Evolutionary conservation across 768 basidiomycete genomes (phyloP), one percentile per base, ranked within the genome.

Genomic region (Termitomyces sp.): DNA sequence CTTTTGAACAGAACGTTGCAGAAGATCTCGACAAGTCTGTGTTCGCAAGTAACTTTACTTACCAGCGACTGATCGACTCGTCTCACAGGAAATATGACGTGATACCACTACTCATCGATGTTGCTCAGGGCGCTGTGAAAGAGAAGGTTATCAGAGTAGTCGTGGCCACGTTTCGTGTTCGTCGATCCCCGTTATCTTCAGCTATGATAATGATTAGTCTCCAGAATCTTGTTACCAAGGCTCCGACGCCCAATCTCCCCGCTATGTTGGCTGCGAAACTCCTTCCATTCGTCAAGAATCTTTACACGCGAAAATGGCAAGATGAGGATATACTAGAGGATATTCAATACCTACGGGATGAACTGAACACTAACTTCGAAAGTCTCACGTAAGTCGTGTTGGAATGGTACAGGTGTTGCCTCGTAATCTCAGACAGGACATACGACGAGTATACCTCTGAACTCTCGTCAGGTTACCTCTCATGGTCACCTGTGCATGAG

Each of bases 371-470:
- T 36, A 85, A 92, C 58, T 92, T 96, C 74, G 87, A 96, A 69
- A 95, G 92, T 58, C 74, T 98, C 65, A 97, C 94, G 95, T 97
- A 68, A 60, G 90, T 76, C 35, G 20, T 20, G 13, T 35, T 55
- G 22, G 20, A 54, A 24, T 39, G 16, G 20, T 9, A 16, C 20
- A 8, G 38, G n/a, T 40, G 16, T 59, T 28, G 57, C 11, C 49
- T 62, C 42, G 46, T 55, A 36, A 42, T 2, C 9, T 44, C 16
- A n/a, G 55, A 24, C 51, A 98, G 95, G 61, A 99, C 94, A 0
- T 99, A 92, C 71, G 97, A 98, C 71, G 96, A 98, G 74, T 99
- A 98, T 70, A 85, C 84, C 12, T 95, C 94, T 0, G 96, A 98
- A 72, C 78, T 99, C 35, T 79, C 86, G 18, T 92, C 91, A 5